phyloP scores from a whole-genome alignment of 1,139 yeast genomes.

The Magnusiomyces sp. region DNA sequence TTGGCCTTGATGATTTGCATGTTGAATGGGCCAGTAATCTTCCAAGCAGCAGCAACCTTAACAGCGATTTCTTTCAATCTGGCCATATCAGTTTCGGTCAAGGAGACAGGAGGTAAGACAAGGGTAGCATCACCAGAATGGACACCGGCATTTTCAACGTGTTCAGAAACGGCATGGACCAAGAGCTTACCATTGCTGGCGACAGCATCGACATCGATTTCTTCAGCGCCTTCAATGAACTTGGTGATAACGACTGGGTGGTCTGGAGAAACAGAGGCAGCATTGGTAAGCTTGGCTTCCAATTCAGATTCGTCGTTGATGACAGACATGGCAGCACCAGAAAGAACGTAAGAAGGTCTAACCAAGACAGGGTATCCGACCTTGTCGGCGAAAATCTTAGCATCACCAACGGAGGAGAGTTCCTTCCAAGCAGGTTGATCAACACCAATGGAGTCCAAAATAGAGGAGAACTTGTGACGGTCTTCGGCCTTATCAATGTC shows the following conservation, averaged over 20 bases:
- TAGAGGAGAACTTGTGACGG: constrained; percentile 94
- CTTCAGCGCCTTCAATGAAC: constrained; percentile 95
- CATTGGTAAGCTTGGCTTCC: constrained; percentile 81
- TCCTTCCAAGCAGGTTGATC: constrained; percentile 99
- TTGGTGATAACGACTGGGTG: constrained; percentile 97
- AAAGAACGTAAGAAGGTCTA: constrained; percentile 93
- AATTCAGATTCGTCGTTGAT: constrained; percentile 86
- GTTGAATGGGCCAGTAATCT: constrained; percentile 96
- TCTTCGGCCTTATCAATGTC: constrained; percentile 98
- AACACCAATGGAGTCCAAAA: constrained; percentile 93
- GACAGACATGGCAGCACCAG: constrained; percentile 99
- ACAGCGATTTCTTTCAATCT: constrained; percentile 91
- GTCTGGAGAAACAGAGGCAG: constrained; percentile 95
- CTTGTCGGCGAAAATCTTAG: constrained; percentile 83
- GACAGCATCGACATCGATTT: constrained; percentile 98
- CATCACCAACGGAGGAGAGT: constrained; percentile 87
- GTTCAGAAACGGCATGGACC: constrained; percentile 98
- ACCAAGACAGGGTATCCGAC: constrained; percentile 94
- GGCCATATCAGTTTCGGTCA: constrained; percentile 77
- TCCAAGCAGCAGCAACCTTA: constrained; percentile 86
- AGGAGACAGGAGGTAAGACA: constrained; percentile 86
- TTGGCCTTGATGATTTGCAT: constrained; percentile 90
- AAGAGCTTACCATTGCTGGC: constrained; percentile 90
- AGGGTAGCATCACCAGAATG: constrained; percentile 99
- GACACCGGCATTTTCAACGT: constrained; percentile 98